A percentile compares a stretch with the other conserved stretches of the same genome.
Evolutionary conservation across 2,329 filamentous ascomycete species (phyloP).

Genomic region (Zymoseptoria brevis): DNA sequence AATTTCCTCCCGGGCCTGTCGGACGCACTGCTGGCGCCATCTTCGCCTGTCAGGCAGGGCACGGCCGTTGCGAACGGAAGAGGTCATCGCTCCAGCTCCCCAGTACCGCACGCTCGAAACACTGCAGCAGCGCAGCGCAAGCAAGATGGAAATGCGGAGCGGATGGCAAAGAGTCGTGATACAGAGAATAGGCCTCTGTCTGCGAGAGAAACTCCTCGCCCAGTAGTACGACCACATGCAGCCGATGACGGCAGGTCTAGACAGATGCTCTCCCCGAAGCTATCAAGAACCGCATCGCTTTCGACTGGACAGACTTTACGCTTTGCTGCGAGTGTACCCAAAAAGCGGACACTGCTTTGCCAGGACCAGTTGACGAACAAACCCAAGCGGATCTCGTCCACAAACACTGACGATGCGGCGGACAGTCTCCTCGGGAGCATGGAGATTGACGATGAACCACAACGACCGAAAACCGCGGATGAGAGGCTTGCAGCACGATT

Average conservation of each 20-base stretch:
- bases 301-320: constrained; percentile 28
- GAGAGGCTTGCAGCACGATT: constrained; percentile 24
- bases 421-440: constrained; percentile 14
- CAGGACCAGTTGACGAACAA: constrained; percentile 28
- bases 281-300: constrained; percentile 5
- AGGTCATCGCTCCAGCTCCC: neutral
- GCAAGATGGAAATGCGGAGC: neutral
- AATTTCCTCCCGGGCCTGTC: constrained; percentile 21
- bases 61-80: neutral
- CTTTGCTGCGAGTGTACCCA: constrained; percentile 32
- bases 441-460: constrained; percentile 16
- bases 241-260: neutral
- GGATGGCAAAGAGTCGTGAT: neutral
- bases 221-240: neutral
- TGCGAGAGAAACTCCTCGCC: neutral
- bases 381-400: constrained; percentile 9
- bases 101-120: neutral
- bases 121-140: neutral
- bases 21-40: constrained; percentile 18
- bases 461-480: constrained; percentile 13
- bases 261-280: neutral
- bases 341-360: constrained; percentile 36
- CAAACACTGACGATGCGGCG: constrained; percentile 10
- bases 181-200: neutral
- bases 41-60: constrained; percentile 14